Conservation (phyloP, 345 rosid species). For the Kandelia obovata region DNA sequence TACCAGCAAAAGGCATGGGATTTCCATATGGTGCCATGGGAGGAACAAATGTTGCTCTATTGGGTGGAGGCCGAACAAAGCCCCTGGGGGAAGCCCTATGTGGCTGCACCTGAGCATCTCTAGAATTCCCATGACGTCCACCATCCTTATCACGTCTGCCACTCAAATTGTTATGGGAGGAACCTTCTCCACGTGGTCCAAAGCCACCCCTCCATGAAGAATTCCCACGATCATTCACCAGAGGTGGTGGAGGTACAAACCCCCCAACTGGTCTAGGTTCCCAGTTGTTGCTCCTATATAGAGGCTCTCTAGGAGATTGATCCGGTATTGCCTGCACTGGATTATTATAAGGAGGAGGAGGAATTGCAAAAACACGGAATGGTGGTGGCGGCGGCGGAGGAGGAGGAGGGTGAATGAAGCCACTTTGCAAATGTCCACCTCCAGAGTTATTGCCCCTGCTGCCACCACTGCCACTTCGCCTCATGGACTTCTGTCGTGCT, state of each 20-base stretch:
- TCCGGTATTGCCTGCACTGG: slow-evolving; percentile 32
- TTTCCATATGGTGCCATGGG: slow-evolving; percentile 33
- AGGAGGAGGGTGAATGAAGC: slow-evolving; percentile 25
- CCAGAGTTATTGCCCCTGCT: slow-evolving; percentile 20
- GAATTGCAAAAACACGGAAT: slow-evolving; percentile 28
- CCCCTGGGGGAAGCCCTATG: slow-evolving; percentile 50
- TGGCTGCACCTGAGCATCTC: slow-evolving; percentile 44
- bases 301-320: slow-evolving; percentile 35
- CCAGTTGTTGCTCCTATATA: slow-evolving; percentile 40
- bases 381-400: slow-evolving; percentile 41
- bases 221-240: slow-evolving; percentile 36
- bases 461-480: slow-evolving; percentile 33
- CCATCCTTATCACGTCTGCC: slow-evolving; percentile 50
- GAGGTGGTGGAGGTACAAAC: slow-evolving; percentile 37
- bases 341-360: slow-evolving; percentile 34
- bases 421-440: slow-evolving; percentile 29
- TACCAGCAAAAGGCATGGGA: slow-evolving; percentile 46
- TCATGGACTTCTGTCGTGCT: slow-evolving; percentile 33
- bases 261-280: slow-evolving; percentile 42
- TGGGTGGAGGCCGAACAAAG: slow-evolving; percentile 40
- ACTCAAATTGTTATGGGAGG: slow-evolving; percentile 38
- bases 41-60: slow-evolving; percentile 30
- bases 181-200: slow-evolving; percentile 51
- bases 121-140: slow-evolving; percentile 39
- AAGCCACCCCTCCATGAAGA: slow-evolving; percentile 45